A percentile compares a stretch with the other conserved stretches of the same genome.
phyloP scores from a whole-genome alignment of 179 eudicot genomes.

The Silene coronaria region DNA sequence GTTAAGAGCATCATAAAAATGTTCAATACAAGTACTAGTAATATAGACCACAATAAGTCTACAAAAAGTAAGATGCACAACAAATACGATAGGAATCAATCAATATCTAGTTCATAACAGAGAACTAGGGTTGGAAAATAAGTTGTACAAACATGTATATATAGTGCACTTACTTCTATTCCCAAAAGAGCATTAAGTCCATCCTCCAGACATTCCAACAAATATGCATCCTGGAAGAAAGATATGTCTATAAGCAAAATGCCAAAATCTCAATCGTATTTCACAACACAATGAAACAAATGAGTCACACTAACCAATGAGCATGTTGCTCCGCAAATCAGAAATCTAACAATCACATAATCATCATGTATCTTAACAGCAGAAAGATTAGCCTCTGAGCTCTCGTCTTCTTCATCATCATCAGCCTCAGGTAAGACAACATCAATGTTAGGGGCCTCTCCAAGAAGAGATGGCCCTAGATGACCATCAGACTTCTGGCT shows the following conservation, averaged over 20 bases:
- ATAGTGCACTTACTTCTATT: constrained; percentile 73
- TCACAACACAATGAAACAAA: background rate
- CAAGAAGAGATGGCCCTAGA: constrained; percentile 72
- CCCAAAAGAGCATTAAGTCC: constrained; percentile 85
- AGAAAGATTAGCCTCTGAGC: constrained; percentile 46
- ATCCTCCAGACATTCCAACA: constrained; percentile 77
- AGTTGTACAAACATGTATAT: background rate
- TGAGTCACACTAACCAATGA: constrained; percentile 47
- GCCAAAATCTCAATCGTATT: constrained; percentile 6
- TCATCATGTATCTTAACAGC: constrained; percentile 87
- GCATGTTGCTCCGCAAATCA: constrained; percentile 70
- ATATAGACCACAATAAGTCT: background rate
- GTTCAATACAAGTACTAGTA: background rate
- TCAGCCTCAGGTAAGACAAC: constrained; percentile 57
- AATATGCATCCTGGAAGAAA: constrained; percentile 60
- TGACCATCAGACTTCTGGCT: constrained; percentile 34
- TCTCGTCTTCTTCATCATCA: constrained; percentile 63
- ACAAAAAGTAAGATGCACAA: background rate
- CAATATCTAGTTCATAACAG: background rate
- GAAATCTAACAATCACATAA: constrained; percentile 62
- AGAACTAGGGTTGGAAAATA: background rate
- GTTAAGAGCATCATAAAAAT: background rate
- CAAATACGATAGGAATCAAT: background rate
- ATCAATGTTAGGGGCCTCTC: constrained; percentile 71
- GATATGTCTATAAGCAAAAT: constrained; percentile 11